Base-by-base conservation (phyloP, 75 land plant species). In the Sequoia sempervirens region DNA sequence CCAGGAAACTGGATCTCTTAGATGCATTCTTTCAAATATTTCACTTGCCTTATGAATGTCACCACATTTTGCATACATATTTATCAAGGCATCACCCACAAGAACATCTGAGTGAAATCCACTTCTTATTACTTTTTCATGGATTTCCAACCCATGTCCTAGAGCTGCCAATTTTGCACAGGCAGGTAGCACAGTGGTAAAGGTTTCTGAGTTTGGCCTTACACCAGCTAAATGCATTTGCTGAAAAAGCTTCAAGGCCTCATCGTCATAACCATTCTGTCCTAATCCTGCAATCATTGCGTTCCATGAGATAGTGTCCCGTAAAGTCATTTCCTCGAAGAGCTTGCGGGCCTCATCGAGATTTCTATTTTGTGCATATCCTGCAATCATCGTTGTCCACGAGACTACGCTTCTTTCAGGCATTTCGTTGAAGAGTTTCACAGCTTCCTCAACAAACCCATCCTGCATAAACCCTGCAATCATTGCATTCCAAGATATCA, bases 1-100 rank as follows among this genome's bases (percentile, higher is more conserved):
- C 88, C 89, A 91, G 46, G 92, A 84, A 4, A 88, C 87, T 34
- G 84, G 88, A 84, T 89, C 89, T 38, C 89, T 88, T 28, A 79
- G 38, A 12, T 72, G 46, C 52, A 91, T 86, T n/a, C 56, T 50
- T 38, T 26, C 20, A 73, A 91, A 93, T 20, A 81, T 82, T 15
- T 20, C 72, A 15, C 32, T 64, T 23, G 88, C 88, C 45, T 91
- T 88, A 38, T 79, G 7, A 20, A 86, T 40, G 53, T 81, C 72
- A 36, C 91, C 92, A 84, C 92, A 93, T 84, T 93, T 93, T 37
- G 86, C 91, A 82, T 93, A 93, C 91, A 93, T 85, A 82, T 88
- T 83, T 75, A 93, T 83, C 14, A 91, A 81, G 82, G 87, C 81
- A 84, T 88, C 90, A 32, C 83, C 78, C 40, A 90, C 90, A 14